These are phyloP conservation scores for Nyssa sinensis DNA, from an alignment of 148 eudicot species.

Conservation along the genomic window DNA sequence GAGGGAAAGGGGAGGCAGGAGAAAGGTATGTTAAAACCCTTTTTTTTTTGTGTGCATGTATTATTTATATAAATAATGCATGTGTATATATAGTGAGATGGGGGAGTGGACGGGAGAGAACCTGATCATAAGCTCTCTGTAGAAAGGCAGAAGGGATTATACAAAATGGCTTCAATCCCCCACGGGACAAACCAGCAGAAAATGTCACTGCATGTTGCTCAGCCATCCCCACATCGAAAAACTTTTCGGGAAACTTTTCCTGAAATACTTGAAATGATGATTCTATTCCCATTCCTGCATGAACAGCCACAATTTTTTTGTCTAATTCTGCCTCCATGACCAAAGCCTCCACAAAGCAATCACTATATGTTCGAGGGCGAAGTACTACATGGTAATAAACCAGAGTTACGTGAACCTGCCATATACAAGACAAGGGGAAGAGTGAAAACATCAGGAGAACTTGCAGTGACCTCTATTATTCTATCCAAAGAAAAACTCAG, in stretches of 20 bases:
- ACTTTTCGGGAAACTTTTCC: conserved; percentile 61
- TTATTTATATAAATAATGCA: too few relatives aligned
- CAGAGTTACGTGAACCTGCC: conserved; percentile 38
- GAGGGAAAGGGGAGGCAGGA: too few relatives aligned
- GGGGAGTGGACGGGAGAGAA: conserved; percentile 20
- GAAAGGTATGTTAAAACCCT: too few relatives aligned
- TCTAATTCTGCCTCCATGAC: conserved; percentile 58
- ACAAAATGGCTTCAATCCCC: conserved; percentile 90
- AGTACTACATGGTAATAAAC: conserved; percentile 26
- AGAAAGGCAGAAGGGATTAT: conserved; percentile 85
- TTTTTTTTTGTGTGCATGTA: too few relatives aligned
- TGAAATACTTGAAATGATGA: conserved; percentile 53
- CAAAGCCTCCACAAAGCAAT: conserved; percentile 68
- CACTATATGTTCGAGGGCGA: conserved; percentile 58
- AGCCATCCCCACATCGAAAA: conserved; percentile 93
- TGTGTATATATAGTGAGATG: too few relatives aligned
- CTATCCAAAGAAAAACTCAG: neutral
- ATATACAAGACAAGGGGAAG: neutral
- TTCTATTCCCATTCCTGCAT: conserved; percentile 79
- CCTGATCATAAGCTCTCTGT: conserved; percentile 96
- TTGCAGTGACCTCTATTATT: neutral
- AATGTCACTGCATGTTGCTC: conserved; percentile 98
- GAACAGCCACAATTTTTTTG: conserved; percentile 76
- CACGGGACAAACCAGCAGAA: conserved; percentile 85
- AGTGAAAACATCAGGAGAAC: conserved; percentile 8